Percentiles rank a stretch among this genome's conserved stretches.
phyloP scores from a whole-genome alignment of 2,329 filamentous ascomycete genomes.

The Stachybotrys elegans region DNA sequence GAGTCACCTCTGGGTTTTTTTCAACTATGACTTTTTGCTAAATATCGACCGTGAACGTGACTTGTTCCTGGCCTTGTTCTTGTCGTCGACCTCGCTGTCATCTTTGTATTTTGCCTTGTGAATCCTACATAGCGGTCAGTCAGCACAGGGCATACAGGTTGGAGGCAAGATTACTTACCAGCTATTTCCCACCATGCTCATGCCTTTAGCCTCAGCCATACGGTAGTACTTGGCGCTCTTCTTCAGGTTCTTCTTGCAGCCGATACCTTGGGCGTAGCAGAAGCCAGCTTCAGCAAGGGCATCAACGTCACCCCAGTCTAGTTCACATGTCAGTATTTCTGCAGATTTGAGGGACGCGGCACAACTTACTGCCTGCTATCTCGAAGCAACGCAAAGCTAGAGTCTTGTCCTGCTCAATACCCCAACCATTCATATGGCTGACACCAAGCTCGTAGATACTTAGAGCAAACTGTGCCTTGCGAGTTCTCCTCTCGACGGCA shows the following conservation, averaged over 20 bases:
- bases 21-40: conserved; percentile 37
- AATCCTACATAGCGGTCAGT: conserved; percentile 59
- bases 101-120: conserved; percentile 93
- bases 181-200: conserved; percentile 97
- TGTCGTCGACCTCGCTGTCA: conserved; percentile 35
- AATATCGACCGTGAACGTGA: conserved; percentile 73
- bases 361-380: conserved; percentile 78
- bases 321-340: conserved; percentile 16
- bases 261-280: conserved; percentile 90
- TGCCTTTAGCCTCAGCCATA: conserved; percentile 83
- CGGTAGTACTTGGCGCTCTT: conserved; percentile 91
- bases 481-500: conserved; percentile 68
- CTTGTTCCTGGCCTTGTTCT: conserved; percentile 69
- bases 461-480: conserved; percentile 88
- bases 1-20: too few species aligned
- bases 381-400: conserved; percentile 91
- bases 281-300: conserved; percentile 92
- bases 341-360: not conserved
- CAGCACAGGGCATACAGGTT: not conserved
- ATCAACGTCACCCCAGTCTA: conserved; percentile 90
- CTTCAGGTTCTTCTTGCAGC: conserved; percentile 93
- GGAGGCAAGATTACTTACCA: conserved; percentile 62
- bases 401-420: conserved; percentile 84
- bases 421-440: conserved; percentile 98
- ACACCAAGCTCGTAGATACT: conserved; percentile 96